A percentile compares a stretch with the other conserved stretches of the same genome.
These are phyloP conservation scores for Podochytrium sp. DNA, from an alignment of 192 early-diverging fungal genomes.

Conservation along the genomic window DNA sequence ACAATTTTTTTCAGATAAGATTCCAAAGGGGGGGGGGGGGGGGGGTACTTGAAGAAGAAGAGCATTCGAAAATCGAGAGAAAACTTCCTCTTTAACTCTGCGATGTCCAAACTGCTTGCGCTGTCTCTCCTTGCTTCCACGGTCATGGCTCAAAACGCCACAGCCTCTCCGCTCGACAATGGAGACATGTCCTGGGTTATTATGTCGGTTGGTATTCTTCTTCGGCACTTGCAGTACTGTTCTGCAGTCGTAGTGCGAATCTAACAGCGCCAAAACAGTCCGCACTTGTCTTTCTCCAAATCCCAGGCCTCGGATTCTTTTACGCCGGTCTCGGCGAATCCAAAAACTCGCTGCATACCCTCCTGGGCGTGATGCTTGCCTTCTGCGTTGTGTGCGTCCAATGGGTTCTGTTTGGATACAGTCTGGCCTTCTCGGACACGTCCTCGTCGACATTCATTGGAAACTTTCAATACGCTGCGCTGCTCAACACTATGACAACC, in stretches of 20 bases:
- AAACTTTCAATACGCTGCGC: constrained; percentile 26
- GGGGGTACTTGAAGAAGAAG: no score
- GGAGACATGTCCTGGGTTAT: not conserved
- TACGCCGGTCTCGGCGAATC: constrained; percentile 86
- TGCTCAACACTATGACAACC: not conserved
- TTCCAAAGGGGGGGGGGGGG: no score
- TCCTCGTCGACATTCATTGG: constrained; percentile 37
- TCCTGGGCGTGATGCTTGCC: constrained; percentile 77
- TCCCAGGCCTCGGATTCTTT: constrained; percentile 86
- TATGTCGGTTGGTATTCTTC: not conserved
- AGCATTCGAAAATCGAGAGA: no score
- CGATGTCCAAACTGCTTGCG: no score
- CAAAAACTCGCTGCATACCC: constrained; percentile 83
- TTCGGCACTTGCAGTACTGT: no score
- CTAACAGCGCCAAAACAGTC: constrained; percentile 25
- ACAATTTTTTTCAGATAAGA: no score
- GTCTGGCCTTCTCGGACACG: constrained; percentile 76
- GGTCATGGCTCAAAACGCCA: not conserved
- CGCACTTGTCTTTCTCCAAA: constrained; percentile 84
- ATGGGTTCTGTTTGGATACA: constrained; percentile 87
- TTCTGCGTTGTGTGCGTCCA: constrained; percentile 72
- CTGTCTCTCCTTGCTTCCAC: not conserved
- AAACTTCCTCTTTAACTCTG: no score
- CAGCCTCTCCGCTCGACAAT: not conserved
- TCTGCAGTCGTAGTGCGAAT: no score